Conservation (phyloP, 495 filamentous ascomycete species). For the Podospora conica region DNA sequence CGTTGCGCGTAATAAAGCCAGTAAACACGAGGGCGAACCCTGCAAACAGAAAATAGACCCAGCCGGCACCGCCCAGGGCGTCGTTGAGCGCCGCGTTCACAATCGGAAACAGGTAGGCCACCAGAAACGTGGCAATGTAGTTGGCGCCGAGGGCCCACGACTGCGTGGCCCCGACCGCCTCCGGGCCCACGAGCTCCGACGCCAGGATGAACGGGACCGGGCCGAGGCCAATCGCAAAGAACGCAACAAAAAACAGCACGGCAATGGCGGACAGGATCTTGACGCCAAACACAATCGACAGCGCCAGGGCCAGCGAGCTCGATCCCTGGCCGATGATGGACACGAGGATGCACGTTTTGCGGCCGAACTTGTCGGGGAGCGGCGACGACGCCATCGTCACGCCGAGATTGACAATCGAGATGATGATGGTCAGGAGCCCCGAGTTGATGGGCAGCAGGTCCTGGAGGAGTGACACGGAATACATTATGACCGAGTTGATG, state of each 20-base stretch:
- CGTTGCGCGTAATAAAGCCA: conserved; percentile 57
- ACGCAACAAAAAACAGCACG: conserved; percentile 76
- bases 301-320: conserved; percentile 64
- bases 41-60: conserved; percentile 84
- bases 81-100: conserved; percentile 62
- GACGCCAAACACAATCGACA: conserved; percentile 63
- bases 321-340: conserved; percentile 79
- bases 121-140: conserved; percentile 85
- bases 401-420: conserved; percentile 79
- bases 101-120: conserved; percentile 89
- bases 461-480: conserved; percentile 81
- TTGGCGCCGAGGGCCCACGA: conserved; percentile 77
- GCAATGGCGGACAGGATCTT: conserved; percentile 72
- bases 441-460: conserved; percentile 71
- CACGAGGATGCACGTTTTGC: conserved; percentile 72
- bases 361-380: conserved; percentile 77
- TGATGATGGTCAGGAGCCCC: conserved; percentile 71
- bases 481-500: conserved; percentile 98
- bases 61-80: conserved; percentile 58
- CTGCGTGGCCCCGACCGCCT: conserved; percentile 86
- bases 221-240: conserved; percentile 86
- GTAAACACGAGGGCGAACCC: conserved; percentile 60
- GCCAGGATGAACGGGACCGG: conserved; percentile 93
- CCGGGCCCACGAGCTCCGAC: conserved; percentile 77
- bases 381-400: conserved; percentile 75